Base-by-base conservation (phyloP, 1,139 yeast genomes). In the Yamadazyma friedrichii region DNA sequence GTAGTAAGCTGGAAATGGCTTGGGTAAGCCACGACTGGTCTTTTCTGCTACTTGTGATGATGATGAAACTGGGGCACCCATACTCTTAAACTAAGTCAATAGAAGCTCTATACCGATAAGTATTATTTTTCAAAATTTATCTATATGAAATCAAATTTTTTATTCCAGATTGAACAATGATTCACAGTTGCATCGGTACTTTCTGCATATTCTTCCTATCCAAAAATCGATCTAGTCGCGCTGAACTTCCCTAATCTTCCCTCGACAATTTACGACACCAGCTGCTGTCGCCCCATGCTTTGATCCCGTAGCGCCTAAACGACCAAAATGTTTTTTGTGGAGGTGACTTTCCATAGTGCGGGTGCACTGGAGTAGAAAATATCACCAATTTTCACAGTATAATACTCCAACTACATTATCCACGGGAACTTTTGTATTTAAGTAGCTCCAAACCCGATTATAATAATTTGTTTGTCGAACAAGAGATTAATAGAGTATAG, bases 1-100 rank as follows among this genome's bases (percentile, higher is more conserved):
- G 46, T 74, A 69, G 53, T 80, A 80, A 0, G 85, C 84, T 1
- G 84, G 73, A 12, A 60, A 62, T 6, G 84, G 84, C 49, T 67
- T 70, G 17, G 70, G 70, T n/a, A 73, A 55, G 12, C 67, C 65
- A 51, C 65, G 70, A 12, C 65, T 62, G 31, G 75, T 72, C 44
- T 60, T 67, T 26, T 50, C 52, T 1, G 72, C 64, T 13, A 58
- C 64, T 49, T 74, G 80, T 2, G 74, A 64, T 4, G 75, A 68
- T 17, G 46, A 43, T 2, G 58, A 54, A 28, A 13, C 26, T 4
- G 15, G n/a, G 6, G 3, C 35, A 13, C 11, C 13, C 24, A 22
- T 29, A 12, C 22, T 17, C n/a, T 12, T 20, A 13, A n/a, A n/a
- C n/a, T n/a, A n/a, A n/a, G n/a, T n/a, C n/a, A n/a, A 8, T 31